These are phyloP conservation scores for Melastoma malabathricum DNA, from an alignment of 345 rosid genomes.

Conservation along the genomic window DNA sequence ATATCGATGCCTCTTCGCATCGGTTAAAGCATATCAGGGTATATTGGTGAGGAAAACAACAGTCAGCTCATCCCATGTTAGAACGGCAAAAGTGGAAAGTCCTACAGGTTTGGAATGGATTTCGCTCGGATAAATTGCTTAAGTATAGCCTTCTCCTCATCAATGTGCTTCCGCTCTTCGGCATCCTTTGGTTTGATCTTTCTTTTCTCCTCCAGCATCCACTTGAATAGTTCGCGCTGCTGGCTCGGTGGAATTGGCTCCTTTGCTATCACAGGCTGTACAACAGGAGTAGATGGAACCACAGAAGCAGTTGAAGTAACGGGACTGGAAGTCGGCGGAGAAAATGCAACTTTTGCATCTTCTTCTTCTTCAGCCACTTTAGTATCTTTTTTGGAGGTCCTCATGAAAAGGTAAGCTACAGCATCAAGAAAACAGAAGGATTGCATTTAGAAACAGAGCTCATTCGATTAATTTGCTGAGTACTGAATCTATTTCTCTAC, in stretches of 20 bases:
- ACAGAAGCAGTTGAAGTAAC: constrained; percentile 13
- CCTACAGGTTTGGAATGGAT: constrained; percentile 48
- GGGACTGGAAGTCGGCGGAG: constrained; percentile 20
- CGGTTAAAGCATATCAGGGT: no score
- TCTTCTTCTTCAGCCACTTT: constrained; percentile 31
- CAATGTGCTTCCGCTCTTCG: constrained; percentile 59
- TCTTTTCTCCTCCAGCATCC: constrained; percentile 91
- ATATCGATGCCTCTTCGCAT: no score
- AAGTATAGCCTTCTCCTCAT: constrained; percentile 76
- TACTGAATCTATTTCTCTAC: no score
- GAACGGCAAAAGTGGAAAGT: neutral
- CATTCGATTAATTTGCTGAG: no score
- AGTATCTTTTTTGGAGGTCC: constrained; percentile 35
- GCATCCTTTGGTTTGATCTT: constrained; percentile 57
- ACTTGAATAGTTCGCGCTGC: constrained; percentile 72
- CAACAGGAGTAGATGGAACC: constrained; percentile 12
- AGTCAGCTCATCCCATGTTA: neutral
- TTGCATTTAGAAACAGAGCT: no score
- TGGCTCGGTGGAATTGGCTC: constrained; percentile 54
- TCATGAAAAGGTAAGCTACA: constrained; percentile 18
- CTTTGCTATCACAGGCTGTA: constrained; percentile 25
- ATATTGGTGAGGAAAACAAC: no score
- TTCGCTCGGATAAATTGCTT: constrained; percentile 60
- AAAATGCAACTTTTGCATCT: constrained; percentile 9
- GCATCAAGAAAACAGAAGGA: neutral